Conservation (phyloP, 2,329 filamentous ascomycete species). For the Aspergillus eucalypticola region DNA sequence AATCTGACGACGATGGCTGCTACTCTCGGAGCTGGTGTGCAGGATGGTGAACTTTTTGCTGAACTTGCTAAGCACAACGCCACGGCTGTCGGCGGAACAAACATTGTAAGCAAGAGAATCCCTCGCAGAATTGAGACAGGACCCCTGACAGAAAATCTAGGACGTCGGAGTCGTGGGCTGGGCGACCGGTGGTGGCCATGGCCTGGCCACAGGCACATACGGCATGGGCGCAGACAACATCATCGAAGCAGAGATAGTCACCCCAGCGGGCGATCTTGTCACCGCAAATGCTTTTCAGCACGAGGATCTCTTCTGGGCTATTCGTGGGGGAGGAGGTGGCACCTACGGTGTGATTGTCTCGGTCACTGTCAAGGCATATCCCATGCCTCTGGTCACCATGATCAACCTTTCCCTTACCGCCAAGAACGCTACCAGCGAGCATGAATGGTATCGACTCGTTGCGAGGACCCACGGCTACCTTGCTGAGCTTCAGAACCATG, state of each 20-base stretch:
- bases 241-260: slow-evolving; percentile 51
- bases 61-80: neutral
- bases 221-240: slow-evolving; percentile 55
- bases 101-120: neutral
- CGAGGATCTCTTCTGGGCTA: slow-evolving; percentile 23
- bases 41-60: neutral
- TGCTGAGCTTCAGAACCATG: neutral
- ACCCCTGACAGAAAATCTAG: neutral
- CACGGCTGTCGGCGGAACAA: neutral
- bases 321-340: slow-evolving; percentile 22
- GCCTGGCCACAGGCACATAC: slow-evolving; percentile 51
- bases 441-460: neutral
- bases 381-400: neutral
- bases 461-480: neutral
- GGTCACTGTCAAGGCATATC: neutral
- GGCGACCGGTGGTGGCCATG: slow-evolving; percentile 49
- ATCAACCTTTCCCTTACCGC: neutral
- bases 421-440: neutral
- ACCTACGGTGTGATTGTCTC: slow-evolving; percentile 19
- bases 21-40: neutral
- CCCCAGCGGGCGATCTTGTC: slow-evolving; percentile 34
- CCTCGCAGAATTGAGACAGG: too few relatives aligned
- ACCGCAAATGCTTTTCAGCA: slow-evolving; percentile 22
- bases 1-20: neutral
- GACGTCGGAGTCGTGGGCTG: neutral